Percentiles rank a stretch among this genome's conserved stretches.
These are phyloP conservation scores for Miscanthus lutarioriparius DNA, from an alignment of 176 grass and related monocot genomes.

Conservation along the genomic window DNA sequence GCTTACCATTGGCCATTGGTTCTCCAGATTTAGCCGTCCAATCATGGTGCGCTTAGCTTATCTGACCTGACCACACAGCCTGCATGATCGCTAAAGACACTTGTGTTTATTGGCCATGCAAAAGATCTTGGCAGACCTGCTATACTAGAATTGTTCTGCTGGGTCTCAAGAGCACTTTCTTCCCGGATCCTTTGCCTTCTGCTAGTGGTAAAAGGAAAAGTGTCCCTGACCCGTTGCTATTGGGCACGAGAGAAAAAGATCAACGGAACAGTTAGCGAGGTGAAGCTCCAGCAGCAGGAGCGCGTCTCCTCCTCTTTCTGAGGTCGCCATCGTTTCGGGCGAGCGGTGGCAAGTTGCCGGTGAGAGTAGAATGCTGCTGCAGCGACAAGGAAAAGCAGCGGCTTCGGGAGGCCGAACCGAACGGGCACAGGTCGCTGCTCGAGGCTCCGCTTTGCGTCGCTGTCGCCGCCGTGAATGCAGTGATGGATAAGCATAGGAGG, in stretches of 20 bases:
- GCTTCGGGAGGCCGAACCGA: not conserved
- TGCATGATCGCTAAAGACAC: not conserved
- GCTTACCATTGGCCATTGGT: not conserved
- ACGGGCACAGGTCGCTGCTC: too few species aligned
- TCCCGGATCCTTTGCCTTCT: not conserved
- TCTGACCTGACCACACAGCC: too few species aligned
- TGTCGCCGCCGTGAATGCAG: not conserved
- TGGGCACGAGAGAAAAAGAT: not conserved
- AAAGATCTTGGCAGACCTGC: not conserved
- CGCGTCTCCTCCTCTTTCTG: too few species aligned
- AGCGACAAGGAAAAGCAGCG: not conserved
- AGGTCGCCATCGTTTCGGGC: not conserved
- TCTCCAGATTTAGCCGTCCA: not conserved
- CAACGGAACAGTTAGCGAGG: not conserved
- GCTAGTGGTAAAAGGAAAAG: not conserved
- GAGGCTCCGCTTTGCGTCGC: constrained; percentile 13
- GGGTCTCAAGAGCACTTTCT: not conserved
- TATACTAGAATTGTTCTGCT: too few species aligned
- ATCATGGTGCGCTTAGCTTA: not conserved
- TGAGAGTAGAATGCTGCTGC: not conserved
- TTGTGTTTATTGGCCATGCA: not conserved
- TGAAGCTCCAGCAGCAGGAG: not conserved
- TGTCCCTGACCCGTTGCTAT: not conserved
- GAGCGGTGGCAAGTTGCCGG: constrained; percentile 29
- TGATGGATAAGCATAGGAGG: not conserved